Evolutionary conservation across 1,284 basidiomycete genomes (phyloP).

Genomic region (Veloporphyrellus conicus): DNA sequence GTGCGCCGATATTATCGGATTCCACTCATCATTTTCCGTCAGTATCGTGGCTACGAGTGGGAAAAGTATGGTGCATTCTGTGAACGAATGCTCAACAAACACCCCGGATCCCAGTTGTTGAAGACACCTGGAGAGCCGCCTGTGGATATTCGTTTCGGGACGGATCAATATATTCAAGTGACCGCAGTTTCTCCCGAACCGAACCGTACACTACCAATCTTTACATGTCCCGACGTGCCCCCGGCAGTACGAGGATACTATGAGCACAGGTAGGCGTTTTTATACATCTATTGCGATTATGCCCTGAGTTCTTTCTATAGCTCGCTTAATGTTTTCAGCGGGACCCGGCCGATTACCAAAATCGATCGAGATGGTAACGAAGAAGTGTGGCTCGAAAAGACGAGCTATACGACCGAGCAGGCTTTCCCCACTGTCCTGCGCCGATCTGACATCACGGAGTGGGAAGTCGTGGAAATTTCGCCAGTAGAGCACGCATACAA

Average conservation of each 20-base stretch:
- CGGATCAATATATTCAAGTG: slow-evolving; percentile 84
- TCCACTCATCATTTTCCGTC: slow-evolving; percentile 3
- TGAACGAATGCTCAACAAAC: slow-evolving; percentile 89
- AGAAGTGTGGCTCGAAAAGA: slow-evolving; percentile 87
- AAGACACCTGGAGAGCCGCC: slow-evolving; percentile 74
- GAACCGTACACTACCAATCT: slow-evolving; percentile 72
- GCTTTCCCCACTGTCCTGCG: slow-evolving; percentile 89
- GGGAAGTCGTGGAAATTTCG: slow-evolving; percentile 75
- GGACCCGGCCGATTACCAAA: slow-evolving; percentile 65
- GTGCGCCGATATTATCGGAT: not conserved
- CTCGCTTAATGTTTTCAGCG: slow-evolving; percentile 78
- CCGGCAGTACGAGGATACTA: slow-evolving; percentile 80
- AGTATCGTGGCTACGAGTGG: slow-evolving; percentile 91
- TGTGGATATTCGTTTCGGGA: slow-evolving; percentile 77
- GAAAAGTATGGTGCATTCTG: slow-evolving; percentile 87
- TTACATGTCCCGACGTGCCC: slow-evolving; percentile 83
- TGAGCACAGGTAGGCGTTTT: slow-evolving; percentile 64
- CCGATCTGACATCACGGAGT: slow-evolving; percentile 82
- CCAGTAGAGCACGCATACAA: slow-evolving; percentile 82
- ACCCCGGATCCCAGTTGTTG: slow-evolving; percentile 81
- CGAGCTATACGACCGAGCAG: slow-evolving; percentile 81
- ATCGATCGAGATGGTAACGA: slow-evolving; percentile 57
- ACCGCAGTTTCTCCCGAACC: slow-evolving; percentile 84
- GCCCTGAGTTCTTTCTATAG: slow-evolving; percentile 37
- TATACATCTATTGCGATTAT: not conserved